Base-by-base conservation (phyloP, 2,329 filamentous ascomycete species). In the Colletotrichum eleusines region DNA sequence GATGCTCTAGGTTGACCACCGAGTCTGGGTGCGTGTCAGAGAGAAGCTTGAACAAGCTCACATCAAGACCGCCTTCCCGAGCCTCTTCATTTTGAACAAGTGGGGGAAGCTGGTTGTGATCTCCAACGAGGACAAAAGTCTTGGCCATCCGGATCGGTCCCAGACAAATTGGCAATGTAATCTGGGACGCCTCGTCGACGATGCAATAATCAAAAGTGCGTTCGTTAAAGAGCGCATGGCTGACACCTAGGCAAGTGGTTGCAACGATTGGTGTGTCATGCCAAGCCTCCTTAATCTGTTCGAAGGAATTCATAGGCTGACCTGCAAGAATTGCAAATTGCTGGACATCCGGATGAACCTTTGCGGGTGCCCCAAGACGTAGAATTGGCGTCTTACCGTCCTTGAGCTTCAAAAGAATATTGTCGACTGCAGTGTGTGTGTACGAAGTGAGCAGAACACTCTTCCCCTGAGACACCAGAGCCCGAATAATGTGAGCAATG, bases 141-240 rank as follows among this genome's bases (percentile, higher is more conserved):
- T 89, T 90, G 6, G 96, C 94, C 89, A 98, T 93, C 14, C 96
- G 90, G 75, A 99, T 97, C 0, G 96, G 96, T 0, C 96, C 96
- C 0, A 98, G 85, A 74, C 96, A 98, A 26, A 98, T 95, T 0
- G 96, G 96, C 26, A 99, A 84, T 0, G 96, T 99, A 78, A 99
- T 98, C 77, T 99, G 96, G 2, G 95, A 98, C 0, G 96, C 96
- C 81, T 99, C 96, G 74, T 99, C 96, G 5, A 99, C 95, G 73
- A 99, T 98, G 78, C 96, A 99, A 78, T 98, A 98, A 81, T 99
- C 96, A 75, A 99, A 99, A 0, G 91, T 90, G 5, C 96, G 92
- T 77, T 95, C 92, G 67, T 89, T 92, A 82, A 99, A 98, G 11
- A 99, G 84, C 2, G 91, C 88, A 79, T 99, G 96, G 75, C 92